A percentile compares a stretch with the other conserved stretches of the same genome.
phyloP scores from a whole-genome alignment of 2,329 filamentous ascomycete species.

The Cadophora sp. region DNA sequence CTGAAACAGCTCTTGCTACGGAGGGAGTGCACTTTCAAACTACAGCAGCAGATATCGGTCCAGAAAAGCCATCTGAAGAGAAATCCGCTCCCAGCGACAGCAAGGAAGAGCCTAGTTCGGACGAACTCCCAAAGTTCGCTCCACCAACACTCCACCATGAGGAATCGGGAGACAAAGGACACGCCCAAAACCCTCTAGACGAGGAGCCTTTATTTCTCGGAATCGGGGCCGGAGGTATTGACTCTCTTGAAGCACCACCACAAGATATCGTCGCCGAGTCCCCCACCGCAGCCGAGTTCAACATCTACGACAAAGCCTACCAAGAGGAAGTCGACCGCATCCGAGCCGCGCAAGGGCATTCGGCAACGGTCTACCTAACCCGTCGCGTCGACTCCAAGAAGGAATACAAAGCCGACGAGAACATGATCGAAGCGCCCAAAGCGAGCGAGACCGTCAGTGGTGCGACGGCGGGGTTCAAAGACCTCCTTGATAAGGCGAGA shows the following conservation, averaged over 20 bases:
- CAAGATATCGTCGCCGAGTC: slow-evolving; percentile 76
- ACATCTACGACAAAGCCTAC: slow-evolving; percentile 90
- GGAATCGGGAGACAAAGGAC: slow-evolving; percentile 57
- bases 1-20: slow-evolving; percentile 57
- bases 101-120: neutral
- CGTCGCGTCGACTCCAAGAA: slow-evolving; percentile 54
- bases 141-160: slow-evolving; percentile 30
- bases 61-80: neutral
- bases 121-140: neutral
- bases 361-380: slow-evolving; percentile 64
- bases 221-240: slow-evolving; percentile 71
- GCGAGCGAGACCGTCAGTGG: slow-evolving; percentile 27
- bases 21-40: slow-evolving; percentile 60
- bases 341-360: slow-evolving; percentile 53
- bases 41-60: slow-evolving; percentile 35
- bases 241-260: slow-evolving; percentile 45
- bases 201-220: slow-evolving; percentile 72
- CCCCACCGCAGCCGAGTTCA: slow-evolving; percentile 81
- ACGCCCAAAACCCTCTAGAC: slow-evolving; percentile 69
- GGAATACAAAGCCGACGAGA: slow-evolving; percentile 43
- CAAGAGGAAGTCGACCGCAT: slow-evolving; percentile 82
- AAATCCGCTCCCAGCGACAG: neutral
- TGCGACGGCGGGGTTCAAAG: slow-evolving; percentile 42
- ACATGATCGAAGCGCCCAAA: slow-evolving; percentile 41
- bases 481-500: slow-evolving; percentile 42